Percentiles rank a stretch among this genome's conserved stretches.
Evolutionary conservation across 768 basidiomycete genomes (phyloP).

Genomic region (Russula lepida): DNA sequence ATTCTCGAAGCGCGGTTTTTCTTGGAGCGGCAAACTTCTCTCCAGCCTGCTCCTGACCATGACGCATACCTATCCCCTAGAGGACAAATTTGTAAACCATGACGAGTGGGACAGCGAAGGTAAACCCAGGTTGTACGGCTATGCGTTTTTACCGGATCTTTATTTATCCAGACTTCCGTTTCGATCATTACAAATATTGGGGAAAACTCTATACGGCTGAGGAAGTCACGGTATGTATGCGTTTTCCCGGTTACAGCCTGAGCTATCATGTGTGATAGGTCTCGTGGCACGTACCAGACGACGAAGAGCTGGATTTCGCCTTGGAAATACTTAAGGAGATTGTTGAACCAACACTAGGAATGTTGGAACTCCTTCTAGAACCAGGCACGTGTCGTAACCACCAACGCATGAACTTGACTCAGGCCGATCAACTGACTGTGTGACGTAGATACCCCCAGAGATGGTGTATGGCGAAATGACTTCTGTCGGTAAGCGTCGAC

Average conservation of each 20-base stretch:
- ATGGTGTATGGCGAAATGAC: constrained; percentile 73
- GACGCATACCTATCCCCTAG: constrained; percentile 72
- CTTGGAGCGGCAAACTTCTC: constrained; percentile 71
- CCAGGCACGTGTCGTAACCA: constrained; percentile 33
- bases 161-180: constrained; percentile 47
- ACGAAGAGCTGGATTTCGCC: constrained; percentile 66
- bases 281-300: constrained; percentile 69
- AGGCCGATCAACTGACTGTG: background rate
- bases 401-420: constrained; percentile 1
- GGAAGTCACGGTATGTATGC: constrained; percentile 52
- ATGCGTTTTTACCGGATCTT: background rate
- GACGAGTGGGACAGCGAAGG: constrained; percentile 69
- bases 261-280: constrained; percentile 32
- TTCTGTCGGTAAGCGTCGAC: constrained; percentile 57
- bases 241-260: background rate
- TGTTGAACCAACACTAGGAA: constrained; percentile 51
- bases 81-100: constrained; percentile 74
- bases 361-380: constrained; percentile 49
- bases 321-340: constrained; percentile 59
- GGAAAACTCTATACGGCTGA: constrained; percentile 65
- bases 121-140: constrained; percentile 25
- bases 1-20: constrained; percentile 72
- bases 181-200: constrained; percentile 68
- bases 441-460: constrained; percentile 36
- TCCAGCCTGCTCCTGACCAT: constrained; percentile 64